These are phyloP conservation scores for Deinandra increscens DNA, from an alignment of 129 eudicot species.

Conservation along the genomic window DNA sequence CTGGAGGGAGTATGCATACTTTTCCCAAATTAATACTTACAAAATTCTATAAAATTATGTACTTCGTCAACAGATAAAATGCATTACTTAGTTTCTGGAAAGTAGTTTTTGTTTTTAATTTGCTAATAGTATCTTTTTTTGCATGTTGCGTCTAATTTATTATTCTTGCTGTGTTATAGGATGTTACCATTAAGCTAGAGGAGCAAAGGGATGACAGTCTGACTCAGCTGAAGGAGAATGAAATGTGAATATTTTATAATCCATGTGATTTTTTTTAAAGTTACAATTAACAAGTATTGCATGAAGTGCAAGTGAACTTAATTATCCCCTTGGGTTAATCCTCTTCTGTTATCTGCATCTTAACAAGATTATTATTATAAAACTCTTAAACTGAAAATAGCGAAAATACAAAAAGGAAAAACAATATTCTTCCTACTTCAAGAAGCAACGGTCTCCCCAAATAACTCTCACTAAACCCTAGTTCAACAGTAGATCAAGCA, in stretches of 20 bases:
- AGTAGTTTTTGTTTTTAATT: neutral
- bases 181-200: constrained; percentile 84
- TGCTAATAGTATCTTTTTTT: neutral
- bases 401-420: neutral
- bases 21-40: neutral
- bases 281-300: neutral
- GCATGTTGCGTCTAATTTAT: constrained; percentile 10
- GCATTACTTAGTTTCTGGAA: neutral
- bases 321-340: neutral
- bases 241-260: constrained; percentile 47
- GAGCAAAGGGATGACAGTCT: constrained; percentile 89
- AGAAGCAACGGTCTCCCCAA: neutral
- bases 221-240: constrained; percentile 88
- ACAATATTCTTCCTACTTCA: neutral
- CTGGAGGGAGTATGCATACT: neutral
- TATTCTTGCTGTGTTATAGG: constrained; percentile 50
- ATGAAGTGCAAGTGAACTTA: neutral
- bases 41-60: neutral
- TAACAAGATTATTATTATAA: constrained; percentile 4
- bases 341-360: constrained; percentile 8
- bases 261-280: constrained; percentile 1
- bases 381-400: neutral
- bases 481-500: neutral
- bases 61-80: constrained; percentile 1
- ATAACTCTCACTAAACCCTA: neutral